phyloP scores from a whole-genome alignment of 441 rosid species.

The Theobroma grandiflorum region DNA sequence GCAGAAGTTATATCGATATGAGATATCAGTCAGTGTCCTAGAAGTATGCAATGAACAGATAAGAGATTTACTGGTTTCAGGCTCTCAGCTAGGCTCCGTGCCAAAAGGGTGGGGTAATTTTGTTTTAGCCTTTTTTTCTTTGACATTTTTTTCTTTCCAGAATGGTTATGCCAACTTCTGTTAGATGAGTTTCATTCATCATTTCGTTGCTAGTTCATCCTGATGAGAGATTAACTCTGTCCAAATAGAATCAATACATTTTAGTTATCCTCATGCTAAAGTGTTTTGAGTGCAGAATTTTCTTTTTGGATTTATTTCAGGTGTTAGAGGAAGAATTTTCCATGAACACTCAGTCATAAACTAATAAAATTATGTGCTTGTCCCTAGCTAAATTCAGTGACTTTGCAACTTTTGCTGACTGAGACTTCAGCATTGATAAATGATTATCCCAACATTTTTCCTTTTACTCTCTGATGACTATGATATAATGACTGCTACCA shows the following conservation, averaged over 20 bases:
- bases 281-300: background rate
- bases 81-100: conserved; percentile 62
- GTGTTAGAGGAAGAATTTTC: background rate
- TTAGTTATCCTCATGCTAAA: background rate
- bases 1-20: conserved; percentile 63
- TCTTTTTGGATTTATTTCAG: background rate
- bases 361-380: background rate
- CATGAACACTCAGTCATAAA: background rate
- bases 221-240: background rate
- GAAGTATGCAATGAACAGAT: conserved; percentile 98
- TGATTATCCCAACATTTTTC: background rate
- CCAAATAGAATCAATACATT: background rate
- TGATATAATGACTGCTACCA: background rate
- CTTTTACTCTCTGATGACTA: background rate
- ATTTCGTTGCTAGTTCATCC: background rate
- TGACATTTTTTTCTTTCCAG: background rate
- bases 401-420: background rate
- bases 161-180: background rate
- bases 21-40: conserved; percentile 86
- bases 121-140: background rate
- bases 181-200: background rate
- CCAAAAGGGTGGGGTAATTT: conserved; percentile 63
- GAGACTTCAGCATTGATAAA: background rate
- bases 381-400: background rate
- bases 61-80: conserved; percentile 73